Percentiles rank a stretch among this genome's conserved stretches.
Evolutionary conservation across 768 basidiomycete genomes (phyloP).

Genomic region (Galerina marginata): DNA sequence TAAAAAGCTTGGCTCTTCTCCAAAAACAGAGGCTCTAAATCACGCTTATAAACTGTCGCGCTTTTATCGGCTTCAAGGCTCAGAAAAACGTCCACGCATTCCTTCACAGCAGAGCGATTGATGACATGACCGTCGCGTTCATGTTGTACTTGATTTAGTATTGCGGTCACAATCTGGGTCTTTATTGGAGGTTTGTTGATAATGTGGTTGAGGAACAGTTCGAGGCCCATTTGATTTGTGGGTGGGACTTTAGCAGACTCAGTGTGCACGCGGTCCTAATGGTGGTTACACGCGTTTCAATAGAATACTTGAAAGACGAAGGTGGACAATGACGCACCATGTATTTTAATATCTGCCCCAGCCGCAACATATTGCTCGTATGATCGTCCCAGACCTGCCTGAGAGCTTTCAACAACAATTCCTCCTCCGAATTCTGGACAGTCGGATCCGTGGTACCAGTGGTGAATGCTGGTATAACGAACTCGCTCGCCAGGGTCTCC

Average conservation of each 20-base stretch:
- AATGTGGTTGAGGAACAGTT: conserved; percentile 84
- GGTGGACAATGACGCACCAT: conserved; percentile 66
- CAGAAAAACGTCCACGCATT: conserved; percentile 84
- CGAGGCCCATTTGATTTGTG: conserved; percentile 81
- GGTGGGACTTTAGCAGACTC: conserved; percentile 74
- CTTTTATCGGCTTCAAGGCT: conserved; percentile 61
- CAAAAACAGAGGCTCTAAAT: conserved; percentile 85
- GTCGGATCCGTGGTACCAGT: conserved; percentile 70
- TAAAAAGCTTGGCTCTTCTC: conserved; percentile 83
- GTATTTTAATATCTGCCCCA: conserved; percentile 91
- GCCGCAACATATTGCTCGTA: conserved; percentile 82
- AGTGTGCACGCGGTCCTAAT: conserved; percentile 90
- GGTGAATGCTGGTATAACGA: conserved; percentile 86
- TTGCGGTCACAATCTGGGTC: conserved; percentile 78
- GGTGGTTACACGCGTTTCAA: neutral
- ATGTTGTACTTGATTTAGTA: conserved; percentile 85
- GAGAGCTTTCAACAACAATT: conserved; percentile 82
- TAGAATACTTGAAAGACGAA: neutral
- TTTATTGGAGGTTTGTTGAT: conserved; percentile 80
- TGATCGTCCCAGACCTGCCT: conserved; percentile 95
- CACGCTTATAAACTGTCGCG: conserved; percentile 75
- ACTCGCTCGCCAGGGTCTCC: conserved; percentile 72
- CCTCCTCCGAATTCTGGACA: conserved; percentile 83
- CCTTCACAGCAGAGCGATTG: conserved; percentile 89
- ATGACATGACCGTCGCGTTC: conserved; percentile 93